Evolutionary conservation across 192 early-diverging fungal genomes (phyloP), one percentile per base, ranked within the genome.

Genomic region (Lunasporangiospora selenospora): DNA sequence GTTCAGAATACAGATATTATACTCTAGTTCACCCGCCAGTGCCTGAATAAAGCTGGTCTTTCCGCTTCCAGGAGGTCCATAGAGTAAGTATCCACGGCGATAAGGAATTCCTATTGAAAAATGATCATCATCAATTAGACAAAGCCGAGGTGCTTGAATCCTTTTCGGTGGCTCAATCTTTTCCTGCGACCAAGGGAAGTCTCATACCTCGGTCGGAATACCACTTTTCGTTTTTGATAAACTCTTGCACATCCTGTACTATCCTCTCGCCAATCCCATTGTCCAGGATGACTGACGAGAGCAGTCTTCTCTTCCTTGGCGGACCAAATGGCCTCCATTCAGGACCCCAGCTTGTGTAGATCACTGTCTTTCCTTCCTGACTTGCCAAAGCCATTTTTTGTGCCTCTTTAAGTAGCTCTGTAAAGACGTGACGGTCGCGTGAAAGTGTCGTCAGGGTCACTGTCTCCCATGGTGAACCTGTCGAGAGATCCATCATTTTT

Each of bases 271-370:
- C 83, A 21, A 90, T 71, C 4, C 86, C 88, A 23, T 78, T 63
- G 45, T 91, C 88, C 65, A 97, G 65, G 44, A 89, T 90, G 7
- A 90, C 94, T 34, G 88, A 91, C 27, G 84, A 75, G 27, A 94
- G 59, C 37, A 87, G 65, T 47, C 93, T 73, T n/a, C 85, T 69
- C 75, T 88, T 89, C 38, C 97, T 81, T 10, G 97, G 97, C 59
- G 93, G 80, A 4, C 97, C 97, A 82, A 99, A 98, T 3, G 93
- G 93, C 53, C 95, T 81, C 97, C 97, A 99, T 59, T 99, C 97
- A 6, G 93, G 90, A 0, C 97, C 97, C 81, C 88, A 97, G 37
- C 89, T 91, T 2, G 95, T 95, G 77, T 95, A 98, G 40, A 99
- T 85, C 27, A 99, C 97, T 3, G 93, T 98, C 55, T 96, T 95